phyloP scores from a whole-genome alignment of 2,329 filamentous ascomycete genomes.

The Verruconis gallopava region DNA sequence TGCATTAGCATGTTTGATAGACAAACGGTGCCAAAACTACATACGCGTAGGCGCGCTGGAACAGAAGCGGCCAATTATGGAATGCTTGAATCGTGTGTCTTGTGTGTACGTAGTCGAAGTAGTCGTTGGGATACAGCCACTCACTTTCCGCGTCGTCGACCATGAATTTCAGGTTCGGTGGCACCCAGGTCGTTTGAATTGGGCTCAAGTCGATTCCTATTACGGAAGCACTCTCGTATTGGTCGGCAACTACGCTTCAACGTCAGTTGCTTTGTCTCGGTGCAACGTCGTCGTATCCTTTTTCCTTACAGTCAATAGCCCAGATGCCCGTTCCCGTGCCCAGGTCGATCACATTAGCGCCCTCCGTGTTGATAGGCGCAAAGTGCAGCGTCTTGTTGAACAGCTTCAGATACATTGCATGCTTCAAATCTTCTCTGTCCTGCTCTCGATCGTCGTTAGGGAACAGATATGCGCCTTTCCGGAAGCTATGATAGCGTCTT shows the following conservation, averaged over 20 bases:
- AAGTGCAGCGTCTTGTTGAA: slow-evolving; percentile 25
- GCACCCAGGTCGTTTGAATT: slow-evolving; percentile 30
- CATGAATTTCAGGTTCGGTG: slow-evolving; percentile 28
- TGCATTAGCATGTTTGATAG: neutral
- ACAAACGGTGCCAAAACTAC: neutral
- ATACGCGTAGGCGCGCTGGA: slow-evolving; percentile 35
- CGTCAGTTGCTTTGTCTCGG: neutral
- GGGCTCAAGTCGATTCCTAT: slow-evolving; percentile 29
- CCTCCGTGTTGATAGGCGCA: slow-evolving; percentile 20
- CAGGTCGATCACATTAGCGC: neutral
- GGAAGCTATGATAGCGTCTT: slow-evolving; percentile 8
- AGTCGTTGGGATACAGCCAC: slow-evolving; percentile 19
- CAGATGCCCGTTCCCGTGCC: slow-evolving; percentile 17
- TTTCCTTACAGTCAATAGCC: slow-evolving; percentile 26
- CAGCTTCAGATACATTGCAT: slow-evolving; percentile 12
- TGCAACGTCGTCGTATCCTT: neutral
- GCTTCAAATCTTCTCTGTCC: slow-evolving; percentile 8
- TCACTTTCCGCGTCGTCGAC: slow-evolving; percentile 23
- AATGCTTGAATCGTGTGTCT: slow-evolving; percentile 40
- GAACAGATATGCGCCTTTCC: slow-evolving; percentile 5
- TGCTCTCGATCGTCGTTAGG: slow-evolving; percentile 10
- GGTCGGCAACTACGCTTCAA: slow-evolving; percentile 21
- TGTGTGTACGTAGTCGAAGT: slow-evolving; percentile 46
- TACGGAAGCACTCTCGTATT: slow-evolving; percentile 20
- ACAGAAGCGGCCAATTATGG: slow-evolving; percentile 38